Conservation (phyloP, 768 basidiomycete species). For the Hemileccinum impolitum region DNA sequence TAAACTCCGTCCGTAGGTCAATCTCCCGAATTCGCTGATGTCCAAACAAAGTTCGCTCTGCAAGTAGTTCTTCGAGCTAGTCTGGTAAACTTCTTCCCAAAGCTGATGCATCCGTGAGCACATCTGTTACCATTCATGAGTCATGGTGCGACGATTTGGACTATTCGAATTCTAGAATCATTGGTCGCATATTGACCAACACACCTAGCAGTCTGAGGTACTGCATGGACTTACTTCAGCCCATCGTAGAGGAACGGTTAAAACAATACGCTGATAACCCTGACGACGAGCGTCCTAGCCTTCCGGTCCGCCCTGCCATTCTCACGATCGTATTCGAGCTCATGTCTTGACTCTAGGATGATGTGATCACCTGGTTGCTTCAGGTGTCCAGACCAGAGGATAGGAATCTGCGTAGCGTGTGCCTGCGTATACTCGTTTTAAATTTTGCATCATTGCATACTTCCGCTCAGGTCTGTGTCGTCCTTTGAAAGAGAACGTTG, state of each 20-base stretch:
- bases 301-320: constrained; percentile 30
- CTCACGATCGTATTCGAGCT: constrained; percentile 4
- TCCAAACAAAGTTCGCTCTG: constrained; percentile 34
- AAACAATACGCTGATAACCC: constrained; percentile 24
- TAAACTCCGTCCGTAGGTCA: constrained; percentile 29
- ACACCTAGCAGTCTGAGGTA: constrained; percentile 28
- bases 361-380: constrained; percentile 42
- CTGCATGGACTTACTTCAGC: constrained; percentile 30
- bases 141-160: constrained; percentile 13
- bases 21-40: constrained; percentile 33
- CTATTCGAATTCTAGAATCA: constrained; percentile 22
- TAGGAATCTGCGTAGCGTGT: constrained; percentile 27
- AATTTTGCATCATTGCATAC: constrained; percentile 39
- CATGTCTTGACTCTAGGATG: constrained; percentile 26
- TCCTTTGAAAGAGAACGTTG: neutral
- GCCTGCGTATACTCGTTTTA: constrained; percentile 34
- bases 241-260: constrained; percentile 34
- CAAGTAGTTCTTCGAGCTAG: constrained; percentile 31
- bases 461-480: constrained; percentile 28
- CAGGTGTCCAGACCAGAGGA: constrained; percentile 27
- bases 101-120: constrained; percentile 33
- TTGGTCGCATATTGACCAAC: constrained; percentile 33
- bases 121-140: constrained; percentile 1
- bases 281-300: constrained; percentile 19
- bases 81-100: constrained; percentile 35